Evolutionary conservation across 768 basidiomycete genomes (phyloP).

Genomic region (Botryobasidium botryosum): DNA sequence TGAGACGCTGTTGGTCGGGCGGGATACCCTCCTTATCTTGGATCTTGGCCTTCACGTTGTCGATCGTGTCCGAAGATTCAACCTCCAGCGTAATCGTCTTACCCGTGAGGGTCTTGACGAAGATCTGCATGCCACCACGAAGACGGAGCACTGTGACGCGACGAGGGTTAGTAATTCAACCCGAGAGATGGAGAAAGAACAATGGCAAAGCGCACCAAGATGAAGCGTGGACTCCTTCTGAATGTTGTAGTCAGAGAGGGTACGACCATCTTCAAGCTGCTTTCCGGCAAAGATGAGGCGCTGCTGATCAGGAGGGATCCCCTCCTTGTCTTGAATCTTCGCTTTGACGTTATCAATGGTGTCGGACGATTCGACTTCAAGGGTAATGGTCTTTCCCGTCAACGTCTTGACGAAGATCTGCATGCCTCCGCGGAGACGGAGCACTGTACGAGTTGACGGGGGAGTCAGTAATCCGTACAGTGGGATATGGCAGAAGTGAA

Average conservation of each 20-base stretch:
- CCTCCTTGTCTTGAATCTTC: slow-evolving; percentile 10
- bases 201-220: too few relatives aligned
- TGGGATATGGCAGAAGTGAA: too few relatives aligned
- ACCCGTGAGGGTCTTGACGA: slow-evolving; percentile 17
- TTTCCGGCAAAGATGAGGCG: slow-evolving; percentile 69
- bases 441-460: too few relatives aligned
- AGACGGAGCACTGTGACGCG: slow-evolving; percentile 28
- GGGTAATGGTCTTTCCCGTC: slow-evolving; percentile 30
- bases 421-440: slow-evolving; percentile 12
- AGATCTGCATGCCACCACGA: slow-evolving; percentile 16
- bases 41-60: slow-evolving; percentile 93
- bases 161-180: too few relatives aligned
- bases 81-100: slow-evolving; percentile 36
- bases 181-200: too few relatives aligned
- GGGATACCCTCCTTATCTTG: slow-evolving; percentile 69
- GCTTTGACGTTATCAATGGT: slow-evolving; percentile 22
- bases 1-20: slow-evolving; percentile 29
- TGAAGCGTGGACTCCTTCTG: slow-evolving; percentile 26
- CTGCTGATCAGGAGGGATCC: slow-evolving; percentile 26
- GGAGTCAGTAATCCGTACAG: too few relatives aligned
- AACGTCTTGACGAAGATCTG: slow-evolving; percentile 24
- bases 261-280: slow-evolving; percentile 87
- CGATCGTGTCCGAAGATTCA: slow-evolving; percentile 30
- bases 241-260: slow-evolving; percentile 39
- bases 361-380: slow-evolving; percentile 30